These are phyloP conservation scores for Mortierella sp. DNA, from an alignment of 371 early-diverging fungal genomes.

Conservation along the genomic window DNA sequence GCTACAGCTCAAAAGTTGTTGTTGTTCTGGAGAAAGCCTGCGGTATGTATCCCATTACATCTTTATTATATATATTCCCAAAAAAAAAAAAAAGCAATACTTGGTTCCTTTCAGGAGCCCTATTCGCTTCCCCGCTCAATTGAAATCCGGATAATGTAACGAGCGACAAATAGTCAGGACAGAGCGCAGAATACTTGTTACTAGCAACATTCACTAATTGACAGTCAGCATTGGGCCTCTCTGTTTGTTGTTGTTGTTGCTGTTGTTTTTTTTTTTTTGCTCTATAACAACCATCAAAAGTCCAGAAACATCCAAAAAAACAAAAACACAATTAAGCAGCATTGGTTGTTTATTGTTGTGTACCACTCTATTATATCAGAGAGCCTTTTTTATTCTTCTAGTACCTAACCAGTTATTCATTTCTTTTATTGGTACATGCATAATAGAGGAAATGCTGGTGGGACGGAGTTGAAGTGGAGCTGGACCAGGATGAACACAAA, in stretches of 20 bases:
- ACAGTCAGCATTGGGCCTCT: too few species aligned
- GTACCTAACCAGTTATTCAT: background rate
- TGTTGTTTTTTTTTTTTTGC: too few species aligned
- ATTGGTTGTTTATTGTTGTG: background rate
- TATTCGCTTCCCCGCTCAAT: background rate
- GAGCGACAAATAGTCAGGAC: too few species aligned
- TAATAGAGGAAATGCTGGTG: constrained; percentile 87
- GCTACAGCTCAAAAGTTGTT: constrained; percentile 85
- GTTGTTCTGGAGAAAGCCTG: constrained; percentile 89
- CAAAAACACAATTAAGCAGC: too few species aligned
- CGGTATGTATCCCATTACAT: constrained; percentile 61
- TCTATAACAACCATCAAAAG: too few species aligned
- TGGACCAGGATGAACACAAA: constrained; percentile 63
- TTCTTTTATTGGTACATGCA: background rate
- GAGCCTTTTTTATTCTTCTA: background rate
- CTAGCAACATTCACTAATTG: too few species aligned
- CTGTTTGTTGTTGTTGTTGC: too few species aligned
- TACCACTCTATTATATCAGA: background rate
- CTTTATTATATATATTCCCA: background rate
- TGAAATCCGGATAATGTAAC: background rate
- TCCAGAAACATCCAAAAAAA: too few species aligned
- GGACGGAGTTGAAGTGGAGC: constrained; percentile 80
- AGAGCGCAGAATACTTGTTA: too few species aligned
- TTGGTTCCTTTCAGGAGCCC: background rate
- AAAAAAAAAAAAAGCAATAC: background rate